A percentile compares a stretch with the other conserved stretches of the same genome.
phyloP scores from a whole-genome alignment of 208 protist genomes.

The Histomonas meleagridis region DNA sequence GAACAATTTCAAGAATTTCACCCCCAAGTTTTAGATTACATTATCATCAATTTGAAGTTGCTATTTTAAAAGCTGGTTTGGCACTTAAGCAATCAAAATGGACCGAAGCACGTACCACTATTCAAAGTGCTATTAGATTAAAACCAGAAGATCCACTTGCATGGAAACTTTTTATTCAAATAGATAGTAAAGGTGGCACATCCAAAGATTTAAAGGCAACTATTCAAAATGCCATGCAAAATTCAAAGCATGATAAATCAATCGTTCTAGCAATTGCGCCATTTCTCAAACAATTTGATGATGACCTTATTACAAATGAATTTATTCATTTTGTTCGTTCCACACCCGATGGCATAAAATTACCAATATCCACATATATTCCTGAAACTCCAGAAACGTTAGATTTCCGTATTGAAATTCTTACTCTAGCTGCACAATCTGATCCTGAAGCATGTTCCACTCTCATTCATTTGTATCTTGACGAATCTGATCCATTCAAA shows the following conservation, averaged over 20 bases:
- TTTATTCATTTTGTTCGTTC: background rate
- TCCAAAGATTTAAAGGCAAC: background rate
- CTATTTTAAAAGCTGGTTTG: background rate
- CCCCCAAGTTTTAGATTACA: background rate
- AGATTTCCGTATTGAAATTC: background rate
- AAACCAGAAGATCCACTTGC: conserved; percentile 13
- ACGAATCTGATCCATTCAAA: background rate
- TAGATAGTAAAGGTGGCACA: background rate
- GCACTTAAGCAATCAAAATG: background rate
- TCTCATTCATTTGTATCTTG: background rate
- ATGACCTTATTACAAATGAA: background rate
- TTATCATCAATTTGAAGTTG: background rate
- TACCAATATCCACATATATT: background rate
- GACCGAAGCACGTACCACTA: background rate
- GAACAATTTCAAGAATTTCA: conserved; percentile 3
- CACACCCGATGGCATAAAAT: no score
- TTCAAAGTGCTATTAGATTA: background rate
- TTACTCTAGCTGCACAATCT: background rate
- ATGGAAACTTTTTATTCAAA: conserved; percentile 19
- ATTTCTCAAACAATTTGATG: background rate
- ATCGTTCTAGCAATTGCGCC: background rate
- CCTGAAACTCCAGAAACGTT: background rate
- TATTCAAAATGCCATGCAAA: background rate
- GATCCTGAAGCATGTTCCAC: background rate
- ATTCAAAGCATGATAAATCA: background rate